A percentile compares a stretch with the other conserved stretches of the same genome.
phyloP scores from a whole-genome alignment of 257 asterid species.

The Solanum bulbocastanum region DNA sequence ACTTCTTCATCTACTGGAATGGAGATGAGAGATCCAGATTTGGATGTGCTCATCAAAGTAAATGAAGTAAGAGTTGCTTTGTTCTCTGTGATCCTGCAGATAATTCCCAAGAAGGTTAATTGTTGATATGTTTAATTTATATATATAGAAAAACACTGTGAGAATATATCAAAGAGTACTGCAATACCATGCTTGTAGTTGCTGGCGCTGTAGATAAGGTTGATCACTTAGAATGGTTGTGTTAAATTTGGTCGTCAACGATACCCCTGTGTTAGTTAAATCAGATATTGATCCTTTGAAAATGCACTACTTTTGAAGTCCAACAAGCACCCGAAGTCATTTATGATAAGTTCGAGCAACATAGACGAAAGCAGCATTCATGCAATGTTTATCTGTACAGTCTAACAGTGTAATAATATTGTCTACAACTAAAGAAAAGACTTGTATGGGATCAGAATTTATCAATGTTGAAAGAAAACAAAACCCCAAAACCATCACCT shows the following conservation, averaged over 20 bases:
- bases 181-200: background rate
- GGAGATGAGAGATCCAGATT: too few species aligned
- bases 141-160: background rate
- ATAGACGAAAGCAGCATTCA: background rate
- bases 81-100: too few species aligned
- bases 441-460: background rate
- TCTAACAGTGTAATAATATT: background rate
- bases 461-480: background rate
- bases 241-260: background rate
- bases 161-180: background rate
- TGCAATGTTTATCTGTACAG: background rate
- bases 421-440: background rate
- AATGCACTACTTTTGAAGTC: background rate
- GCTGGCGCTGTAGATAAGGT: rapidly evolving
- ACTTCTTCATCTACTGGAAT: too few species aligned
- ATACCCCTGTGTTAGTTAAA: background rate
- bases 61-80: too few species aligned
- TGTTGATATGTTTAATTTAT: too few species aligned
- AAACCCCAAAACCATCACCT: background rate
- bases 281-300: background rate
- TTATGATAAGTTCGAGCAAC: background rate
- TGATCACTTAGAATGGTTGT: background rate
- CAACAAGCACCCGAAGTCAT: background rate
- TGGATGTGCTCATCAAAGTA: too few species aligned
- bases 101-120: too few species aligned